Conservation (phyloP, 331 rosid species). For the Phaseolus coccineus region DNA sequence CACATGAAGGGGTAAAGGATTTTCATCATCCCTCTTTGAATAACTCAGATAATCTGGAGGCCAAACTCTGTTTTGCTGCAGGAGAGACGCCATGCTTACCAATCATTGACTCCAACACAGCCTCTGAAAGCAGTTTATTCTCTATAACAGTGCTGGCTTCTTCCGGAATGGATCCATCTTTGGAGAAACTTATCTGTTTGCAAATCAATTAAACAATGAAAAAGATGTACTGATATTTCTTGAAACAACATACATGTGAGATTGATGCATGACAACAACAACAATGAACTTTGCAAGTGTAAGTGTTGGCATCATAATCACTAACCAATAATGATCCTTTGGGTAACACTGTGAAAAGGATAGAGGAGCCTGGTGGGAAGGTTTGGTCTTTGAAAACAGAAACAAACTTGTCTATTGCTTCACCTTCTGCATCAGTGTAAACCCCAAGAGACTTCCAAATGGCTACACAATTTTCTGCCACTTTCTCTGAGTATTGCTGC, state of each 20-base stretch:
- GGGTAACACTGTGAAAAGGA: slow-evolving; percentile 73
- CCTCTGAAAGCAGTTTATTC: slow-evolving; percentile 69
- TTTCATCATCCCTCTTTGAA: slow-evolving; percentile 43
- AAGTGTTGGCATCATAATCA: background rate
- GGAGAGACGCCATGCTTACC: slow-evolving; percentile 90
- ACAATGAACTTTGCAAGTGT: no score
- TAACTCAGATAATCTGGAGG: slow-evolving; percentile 56
- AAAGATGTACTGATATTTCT: background rate
- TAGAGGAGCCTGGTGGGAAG: slow-evolving; percentile 77
- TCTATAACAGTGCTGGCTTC: slow-evolving; percentile 53
- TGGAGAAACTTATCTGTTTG: slow-evolving; percentile 71
- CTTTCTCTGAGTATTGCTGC: slow-evolving; percentile 76
- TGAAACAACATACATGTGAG: background rate
- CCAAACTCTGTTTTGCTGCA: slow-evolving; percentile 67
- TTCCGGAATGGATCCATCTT: slow-evolving; percentile 65
- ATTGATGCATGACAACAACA: background rate
- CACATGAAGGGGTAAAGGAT: background rate
- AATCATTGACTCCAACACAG: slow-evolving; percentile 73
- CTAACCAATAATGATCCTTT: slow-evolving; percentile 64
- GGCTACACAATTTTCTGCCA: slow-evolving; percentile 71
- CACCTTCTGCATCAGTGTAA: slow-evolving; percentile 74
- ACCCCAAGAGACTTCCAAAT: slow-evolving; percentile 77
- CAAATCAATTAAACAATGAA: background rate
- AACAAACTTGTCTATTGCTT: slow-evolving; percentile 68
- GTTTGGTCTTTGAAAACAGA: slow-evolving; percentile 66